phyloP scores from a whole-genome alignment of 2,329 filamentous ascomycete genomes.

The Neonectria ditissima region DNA sequence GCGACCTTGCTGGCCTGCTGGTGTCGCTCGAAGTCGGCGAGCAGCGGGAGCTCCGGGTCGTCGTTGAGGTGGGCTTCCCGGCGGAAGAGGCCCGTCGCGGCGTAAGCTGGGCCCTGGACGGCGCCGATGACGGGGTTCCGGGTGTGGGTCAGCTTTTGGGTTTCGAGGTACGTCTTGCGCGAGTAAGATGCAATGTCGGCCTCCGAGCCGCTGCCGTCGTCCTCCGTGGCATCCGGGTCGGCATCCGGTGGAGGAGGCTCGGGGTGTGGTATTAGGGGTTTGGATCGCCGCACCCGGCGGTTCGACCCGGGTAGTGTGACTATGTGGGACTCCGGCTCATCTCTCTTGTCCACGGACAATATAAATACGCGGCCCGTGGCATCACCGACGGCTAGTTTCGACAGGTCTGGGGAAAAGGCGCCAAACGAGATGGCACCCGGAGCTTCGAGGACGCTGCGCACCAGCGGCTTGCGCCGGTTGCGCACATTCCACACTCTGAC shows the following conservation, averaged over 20 bases:
- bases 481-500: constrained; percentile 74
- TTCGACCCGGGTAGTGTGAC: constrained; percentile 51
- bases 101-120: constrained; percentile 67
- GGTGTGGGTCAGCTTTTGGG: constrained; percentile 56
- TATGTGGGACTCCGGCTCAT: constrained; percentile 51
- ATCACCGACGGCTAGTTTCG: constrained; percentile 69
- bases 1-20: constrained; percentile 58
- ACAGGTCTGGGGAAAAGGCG: constrained; percentile 67
- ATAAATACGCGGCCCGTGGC: constrained; percentile 71
- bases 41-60: constrained; percentile 58
- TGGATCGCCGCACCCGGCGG: constrained; percentile 58
- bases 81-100: constrained; percentile 58
- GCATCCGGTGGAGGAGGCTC: constrained; percentile 58
- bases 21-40: constrained; percentile 55
- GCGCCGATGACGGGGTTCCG: constrained; percentile 63
- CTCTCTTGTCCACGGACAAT: constrained; percentile 61
- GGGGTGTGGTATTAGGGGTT: constrained; percentile 62
- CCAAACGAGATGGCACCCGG: constrained; percentile 69
- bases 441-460: constrained; percentile 66
- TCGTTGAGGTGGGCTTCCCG: constrained; percentile 61
- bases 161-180: constrained; percentile 50
- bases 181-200: constrained; percentile 42
- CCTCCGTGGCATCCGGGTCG: constrained; percentile 34
- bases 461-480: constrained; percentile 55
- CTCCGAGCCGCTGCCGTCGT: constrained; percentile 24